phyloP scores from a whole-genome alignment of 371 early-diverging fungal genomes.

The Mucor circinelloides region DNA sequence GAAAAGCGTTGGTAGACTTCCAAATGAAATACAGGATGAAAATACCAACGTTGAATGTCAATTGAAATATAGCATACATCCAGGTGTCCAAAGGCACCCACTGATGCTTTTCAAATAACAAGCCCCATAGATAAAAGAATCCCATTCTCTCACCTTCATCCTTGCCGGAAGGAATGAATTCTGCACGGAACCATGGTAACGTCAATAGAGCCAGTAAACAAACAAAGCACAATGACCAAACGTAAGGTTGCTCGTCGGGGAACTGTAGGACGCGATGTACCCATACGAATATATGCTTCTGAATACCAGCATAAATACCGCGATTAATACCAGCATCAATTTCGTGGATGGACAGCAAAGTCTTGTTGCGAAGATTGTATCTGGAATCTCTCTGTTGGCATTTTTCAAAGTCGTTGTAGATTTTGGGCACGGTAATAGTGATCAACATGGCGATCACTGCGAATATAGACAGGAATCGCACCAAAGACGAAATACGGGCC shows the following conservation, averaged over 20 bases:
- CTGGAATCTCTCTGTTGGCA: neutral
- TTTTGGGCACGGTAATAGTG: slow-evolving; percentile 37
- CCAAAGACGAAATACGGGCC: slow-evolving; percentile 49
- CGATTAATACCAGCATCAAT: slow-evolving; percentile 23
- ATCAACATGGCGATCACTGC: slow-evolving; percentile 24
- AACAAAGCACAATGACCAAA: slow-evolving; percentile 48
- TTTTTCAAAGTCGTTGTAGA: slow-evolving; percentile 27
- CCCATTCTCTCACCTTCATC: slow-evolving; percentile 46
- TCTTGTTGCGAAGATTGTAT: slow-evolving; percentile 8
- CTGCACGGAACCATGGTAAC: slow-evolving; percentile 57
- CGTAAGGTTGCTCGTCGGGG: slow-evolving; percentile 26
- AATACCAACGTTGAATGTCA: slow-evolving; percentile 47
- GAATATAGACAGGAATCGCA: slow-evolving; percentile 30
- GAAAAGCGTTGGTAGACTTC: slow-evolving; percentile 26
- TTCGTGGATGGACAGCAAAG: slow-evolving; percentile 32
- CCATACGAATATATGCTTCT: slow-evolving; percentile 36
- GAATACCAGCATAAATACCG: slow-evolving; percentile 18
- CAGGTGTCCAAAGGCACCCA: slow-evolving; percentile 89
- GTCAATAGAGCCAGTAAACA: slow-evolving; percentile 50
- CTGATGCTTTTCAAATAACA: slow-evolving; percentile 45
- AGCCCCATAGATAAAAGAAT: slow-evolving; percentile 64
- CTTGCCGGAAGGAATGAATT: slow-evolving; percentile 55
- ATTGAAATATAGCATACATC: slow-evolving; percentile 56
- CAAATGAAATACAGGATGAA: slow-evolving; percentile 49
- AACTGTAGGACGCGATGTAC: slow-evolving; percentile 35